Evolutionary conservation across 768 basidiomycete genomes (phyloP).

Genomic region (Rubroboletus pulcherrimus): DNA sequence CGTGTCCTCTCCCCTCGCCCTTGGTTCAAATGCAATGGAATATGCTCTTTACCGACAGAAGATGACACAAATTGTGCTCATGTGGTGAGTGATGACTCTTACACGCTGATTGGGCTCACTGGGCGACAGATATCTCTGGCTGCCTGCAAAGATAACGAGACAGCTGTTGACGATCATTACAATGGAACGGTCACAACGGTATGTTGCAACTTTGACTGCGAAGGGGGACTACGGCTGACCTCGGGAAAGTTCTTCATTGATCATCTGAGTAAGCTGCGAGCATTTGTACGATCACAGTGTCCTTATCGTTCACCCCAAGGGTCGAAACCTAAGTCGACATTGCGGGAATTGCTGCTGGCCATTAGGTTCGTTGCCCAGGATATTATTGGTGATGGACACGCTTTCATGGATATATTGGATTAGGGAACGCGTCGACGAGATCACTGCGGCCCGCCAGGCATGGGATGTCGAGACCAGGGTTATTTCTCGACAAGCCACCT

Average conservation of each 20-base stretch:
- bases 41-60: constrained; percentile 5
- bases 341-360: constrained; percentile 17
- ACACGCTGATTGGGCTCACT: not conserved
- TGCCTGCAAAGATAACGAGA: constrained; percentile 27
- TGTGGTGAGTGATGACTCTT: constrained; percentile 19
- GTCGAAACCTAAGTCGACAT: constrained; percentile 20
- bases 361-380: constrained; percentile 20
- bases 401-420: not conserved
- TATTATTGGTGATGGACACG: not conserved
- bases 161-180: constrained; percentile 18
- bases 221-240: not conserved
- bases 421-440: constrained; percentile 18
- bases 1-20: constrained; percentile 22
- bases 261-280: constrained; percentile 21
- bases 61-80: constrained; percentile 11
- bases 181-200: constrained; percentile 23
- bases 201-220: not conserved
- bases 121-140: constrained; percentile 24
- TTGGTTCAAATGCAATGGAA: constrained; percentile 18
- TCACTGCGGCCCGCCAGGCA: constrained; percentile 15
- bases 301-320: constrained; percentile 11
- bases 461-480: not conserved
- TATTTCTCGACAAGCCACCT: constrained; percentile 14
- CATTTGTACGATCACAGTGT: not conserved
- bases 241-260: constrained; percentile 27